These are phyloP conservation scores for Solanum corneliomulleri DNA, from an alignment of 257 asterid genomes.

Conservation along the genomic window DNA sequence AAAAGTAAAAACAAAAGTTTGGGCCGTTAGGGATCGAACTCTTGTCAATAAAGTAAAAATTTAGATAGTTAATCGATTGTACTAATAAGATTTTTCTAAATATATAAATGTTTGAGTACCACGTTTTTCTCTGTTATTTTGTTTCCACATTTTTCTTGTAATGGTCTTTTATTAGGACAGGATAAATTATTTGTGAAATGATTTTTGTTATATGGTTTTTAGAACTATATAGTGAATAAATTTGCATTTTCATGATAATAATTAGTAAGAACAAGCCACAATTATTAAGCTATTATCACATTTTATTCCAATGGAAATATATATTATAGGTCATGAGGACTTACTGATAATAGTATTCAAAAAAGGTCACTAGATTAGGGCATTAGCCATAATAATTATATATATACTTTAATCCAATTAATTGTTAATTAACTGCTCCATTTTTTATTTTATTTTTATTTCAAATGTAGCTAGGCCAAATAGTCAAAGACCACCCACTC, in stretches of 20 bases:
- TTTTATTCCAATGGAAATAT: not conserved
- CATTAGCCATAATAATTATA: not conserved
- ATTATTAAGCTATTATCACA: not conserved
- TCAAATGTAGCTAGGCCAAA: not conserved
- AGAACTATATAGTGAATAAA: not conserved
- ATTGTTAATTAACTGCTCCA: not conserved
- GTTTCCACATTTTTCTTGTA: not conserved
- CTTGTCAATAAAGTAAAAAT: no score
- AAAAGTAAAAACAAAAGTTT: not conserved
- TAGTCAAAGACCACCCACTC: conserved; percentile 5
- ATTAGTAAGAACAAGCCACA: not conserved
- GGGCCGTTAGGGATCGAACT: rapidly evolving
- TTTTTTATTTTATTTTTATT: not conserved
- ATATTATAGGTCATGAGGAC: not conserved
- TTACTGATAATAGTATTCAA: not conserved
- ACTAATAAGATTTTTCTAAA: no score
- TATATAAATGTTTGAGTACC: not conserved
- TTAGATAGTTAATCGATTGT: no score
- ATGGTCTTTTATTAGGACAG: not conserved
- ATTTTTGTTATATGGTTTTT: not conserved
- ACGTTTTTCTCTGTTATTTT: not conserved
- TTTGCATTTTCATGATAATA: not conserved
- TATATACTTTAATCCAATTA: not conserved
- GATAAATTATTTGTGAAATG: not conserved
- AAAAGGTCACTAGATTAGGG: not conserved